Evolutionary conservation across 2,329 filamentous ascomycete genomes (phyloP), one percentile per base, ranked within the genome.

Genomic region (Fusarium avenaceum): DNA sequence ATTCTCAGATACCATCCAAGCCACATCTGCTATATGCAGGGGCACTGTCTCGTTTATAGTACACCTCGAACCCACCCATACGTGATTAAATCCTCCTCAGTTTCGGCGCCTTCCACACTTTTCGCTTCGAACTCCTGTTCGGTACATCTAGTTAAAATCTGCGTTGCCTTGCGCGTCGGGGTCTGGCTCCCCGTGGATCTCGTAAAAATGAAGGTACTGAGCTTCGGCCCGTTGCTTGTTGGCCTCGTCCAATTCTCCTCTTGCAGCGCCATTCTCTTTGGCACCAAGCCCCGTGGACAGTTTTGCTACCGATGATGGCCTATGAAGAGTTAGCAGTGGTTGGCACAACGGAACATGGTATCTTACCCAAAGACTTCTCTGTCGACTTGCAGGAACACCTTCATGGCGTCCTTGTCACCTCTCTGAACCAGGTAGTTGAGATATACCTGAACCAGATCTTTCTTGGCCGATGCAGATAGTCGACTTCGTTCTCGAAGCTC

Each of bases 351-450:
- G 47, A 20, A 48, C 17, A 14, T 48, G 42, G 13, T 19, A 44
- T 74, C 88, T 79, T 82, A 90, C 89, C 96, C 96, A 77, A 96
- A 96, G 62, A 97, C 87, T 77, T 97, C 92, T 43, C 90, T 87
- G 76, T 99, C 95, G 35, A 98, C 83, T 61, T 86, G 82, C 75
- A 97, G 84, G 77, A 94, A 97, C 72, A 94, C 91, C 79, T 94
- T 93, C 82, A 96, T 95, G 3, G 93, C 88, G 32, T 94, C 88
- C 77, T 94, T 92, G 63, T 88, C 90, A 15, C 95, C 94, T 54
- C 92, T 86, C 72, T 96, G 90, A 67, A 97, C 88, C 35, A 99
- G 84, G 75, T 96, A 97, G 14, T 86, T 83, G 83, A 97, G 89
- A 78, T 98, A 99, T 56, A 86, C 82, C 65, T 92, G 86, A 40